Conservation (phyloP, 2,329 filamentous ascomycete species). For the Fusarium lyarnte region DNA sequence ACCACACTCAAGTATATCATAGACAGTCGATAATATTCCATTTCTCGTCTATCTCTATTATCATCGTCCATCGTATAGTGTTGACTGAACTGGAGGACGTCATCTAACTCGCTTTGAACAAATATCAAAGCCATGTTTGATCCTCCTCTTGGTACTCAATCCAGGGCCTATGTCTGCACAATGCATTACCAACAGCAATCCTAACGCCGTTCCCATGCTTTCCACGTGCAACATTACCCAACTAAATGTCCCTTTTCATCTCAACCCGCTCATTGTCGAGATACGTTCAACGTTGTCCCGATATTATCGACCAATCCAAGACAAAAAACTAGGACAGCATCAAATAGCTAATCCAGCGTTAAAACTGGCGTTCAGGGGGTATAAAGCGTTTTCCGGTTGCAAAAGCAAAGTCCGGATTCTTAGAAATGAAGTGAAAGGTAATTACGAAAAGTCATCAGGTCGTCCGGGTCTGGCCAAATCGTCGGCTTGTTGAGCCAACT, state of each 20-base stretch:
- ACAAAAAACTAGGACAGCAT: slow-evolving; percentile 24
- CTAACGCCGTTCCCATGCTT: slow-evolving; percentile 44
- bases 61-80: slow-evolving; percentile 32
- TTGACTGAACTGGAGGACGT: slow-evolving; percentile 15
- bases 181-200: slow-evolving; percentile 36
- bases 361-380: slow-evolving; percentile 32
- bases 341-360: slow-evolving; percentile 18
- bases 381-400: slow-evolving; percentile 29
- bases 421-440: slow-evolving; percentile 24
- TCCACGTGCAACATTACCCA: slow-evolving; percentile 40
- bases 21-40: slow-evolving; percentile 23
- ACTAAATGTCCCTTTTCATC: slow-evolving; percentile 30
- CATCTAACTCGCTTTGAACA: slow-evolving; percentile 5
- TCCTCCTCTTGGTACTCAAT: slow-evolving; percentile 8
- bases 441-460: slow-evolving; percentile 60
- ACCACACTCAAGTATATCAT: neutral
- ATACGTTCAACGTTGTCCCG: slow-evolving; percentile 25
- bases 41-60: slow-evolving; percentile 41
- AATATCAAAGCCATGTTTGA: slow-evolving; percentile 19
- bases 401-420: slow-evolving; percentile 19
- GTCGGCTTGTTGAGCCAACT: slow-evolving; percentile 62
- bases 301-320: slow-evolving; percentile 24
- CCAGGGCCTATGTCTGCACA: slow-evolving; percentile 20
- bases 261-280: slow-evolving; percentile 11
- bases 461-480: slow-evolving; percentile 46